Conservation (phyloP, 352 stramenopile genomes). For the Globisporangium irregulare region DNA sequence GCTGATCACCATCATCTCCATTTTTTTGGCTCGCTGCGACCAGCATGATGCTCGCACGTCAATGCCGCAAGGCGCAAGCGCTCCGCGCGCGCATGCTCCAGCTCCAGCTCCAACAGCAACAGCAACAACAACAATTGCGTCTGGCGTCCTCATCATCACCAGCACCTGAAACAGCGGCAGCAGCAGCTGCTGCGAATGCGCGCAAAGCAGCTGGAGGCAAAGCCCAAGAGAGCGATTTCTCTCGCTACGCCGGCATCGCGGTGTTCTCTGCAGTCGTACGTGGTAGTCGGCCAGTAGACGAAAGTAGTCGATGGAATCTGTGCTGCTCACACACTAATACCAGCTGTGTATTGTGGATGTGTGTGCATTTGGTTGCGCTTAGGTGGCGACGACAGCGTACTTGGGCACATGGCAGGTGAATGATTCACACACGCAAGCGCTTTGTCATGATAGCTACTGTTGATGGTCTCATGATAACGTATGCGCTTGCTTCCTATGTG, state of each 20-base stretch:
- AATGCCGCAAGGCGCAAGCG: constrained; percentile 15
- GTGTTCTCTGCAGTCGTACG: constrained; percentile 81
- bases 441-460: neutral
- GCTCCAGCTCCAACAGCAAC: constrained; percentile 3
- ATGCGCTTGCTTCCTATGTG: neutral
- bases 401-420: constrained; percentile 80
- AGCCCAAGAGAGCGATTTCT: constrained; percentile 60
- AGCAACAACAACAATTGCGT: constrained; percentile 11
- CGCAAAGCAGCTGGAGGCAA: constrained; percentile 5
- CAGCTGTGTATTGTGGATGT: neutral
- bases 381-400: constrained; percentile 71
- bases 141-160: constrained; percentile 1
- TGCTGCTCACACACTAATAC: neutral
- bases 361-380: neutral
- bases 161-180: neutral
- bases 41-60: constrained; percentile 17
- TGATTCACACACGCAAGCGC: neutral
- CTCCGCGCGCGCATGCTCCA: constrained; percentile 4
- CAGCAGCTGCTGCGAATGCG: neutral
- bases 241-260: constrained; percentile 77
- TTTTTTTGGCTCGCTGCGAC: neutral
- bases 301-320: neutral
- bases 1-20: neutral
- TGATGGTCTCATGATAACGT: neutral
- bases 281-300: neutral